Evolutionary conservation across 208 protist genomes (phyloP).

Genomic region (Leishmania tarentolae): DNA sequence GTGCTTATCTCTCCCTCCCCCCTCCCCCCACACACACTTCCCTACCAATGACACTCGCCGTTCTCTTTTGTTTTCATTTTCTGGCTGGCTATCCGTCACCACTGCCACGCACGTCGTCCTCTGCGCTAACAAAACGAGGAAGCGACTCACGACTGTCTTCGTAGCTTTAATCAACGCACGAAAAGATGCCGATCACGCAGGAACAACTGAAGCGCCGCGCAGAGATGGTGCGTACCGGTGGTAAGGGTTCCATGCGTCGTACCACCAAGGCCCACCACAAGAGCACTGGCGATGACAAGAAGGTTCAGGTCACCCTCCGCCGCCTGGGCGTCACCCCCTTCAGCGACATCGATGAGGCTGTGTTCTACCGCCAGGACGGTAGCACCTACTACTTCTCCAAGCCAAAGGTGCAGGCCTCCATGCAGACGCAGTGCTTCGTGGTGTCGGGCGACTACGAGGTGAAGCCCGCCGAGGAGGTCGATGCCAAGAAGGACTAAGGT

Average conservation of each 20-base stretch:
- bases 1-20: too few relatives aligned
- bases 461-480: slow-evolving; percentile 74
- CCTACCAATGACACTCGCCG: neutral
- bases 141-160: neutral
- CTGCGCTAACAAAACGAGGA: neutral
- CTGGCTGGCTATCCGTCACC: neutral
- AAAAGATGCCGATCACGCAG: slow-evolving; percentile 79
- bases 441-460: slow-evolving; percentile 92
- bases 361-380: slow-evolving; percentile 97
- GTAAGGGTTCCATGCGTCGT: slow-evolving; percentile 94
- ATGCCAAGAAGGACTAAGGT: slow-evolving; percentile 51
- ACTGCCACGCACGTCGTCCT: neutral
- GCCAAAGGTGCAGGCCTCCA: slow-evolving; percentile 97
- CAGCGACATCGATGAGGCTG: slow-evolving; percentile 96
- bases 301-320: slow-evolving; percentile 94
- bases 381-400: slow-evolving; percentile 96
- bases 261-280: slow-evolving; percentile 85
- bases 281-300: slow-evolving; percentile 92
- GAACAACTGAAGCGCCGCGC: slow-evolving; percentile 88
- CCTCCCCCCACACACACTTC: neutral
- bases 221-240: slow-evolving; percentile 95
- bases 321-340: slow-evolving; percentile 95
- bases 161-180: slow-evolving; percentile 4
- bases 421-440: slow-evolving; percentile 97
- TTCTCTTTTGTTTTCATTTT: neutral